A percentile compares a stretch with the other conserved stretches of the same genome.
phyloP scores from a whole-genome alignment of 805 yeast species.

The Yamadazyma endophytica region DNA sequence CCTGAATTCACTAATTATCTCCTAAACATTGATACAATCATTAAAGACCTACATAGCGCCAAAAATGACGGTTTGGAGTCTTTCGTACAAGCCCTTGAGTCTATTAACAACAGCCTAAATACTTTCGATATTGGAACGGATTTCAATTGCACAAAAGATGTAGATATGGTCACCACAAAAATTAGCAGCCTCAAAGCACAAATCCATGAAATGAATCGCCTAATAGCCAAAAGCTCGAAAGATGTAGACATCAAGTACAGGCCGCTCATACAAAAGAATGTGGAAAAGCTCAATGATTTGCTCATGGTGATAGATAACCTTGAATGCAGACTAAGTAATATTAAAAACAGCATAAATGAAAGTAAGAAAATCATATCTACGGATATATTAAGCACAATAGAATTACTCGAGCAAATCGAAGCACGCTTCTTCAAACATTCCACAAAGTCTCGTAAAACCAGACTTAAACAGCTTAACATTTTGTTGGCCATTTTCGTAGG shows the following conservation, averaged over 20 bases:
- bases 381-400: conserved; percentile 25
- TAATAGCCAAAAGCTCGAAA: conserved; percentile 15
- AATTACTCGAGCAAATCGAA: conserved; percentile 28
- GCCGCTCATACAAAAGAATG: conserved; percentile 22
- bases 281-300: conserved; percentile 25
- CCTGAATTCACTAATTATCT: conserved; percentile 22
- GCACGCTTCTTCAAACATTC: conserved; percentile 24
- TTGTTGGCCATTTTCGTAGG: conserved; percentile 9
- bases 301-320: conserved; percentile 19
- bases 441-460: conserved; percentile 17
- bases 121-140: background rate
- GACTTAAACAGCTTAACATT: conserved; percentile 26
- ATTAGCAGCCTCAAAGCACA: conserved; percentile 14
- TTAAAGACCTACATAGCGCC: conserved; percentile 6
- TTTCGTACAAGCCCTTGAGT: conserved; percentile 6
- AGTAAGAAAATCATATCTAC: conserved; percentile 22
- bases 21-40: conserved; percentile 21
- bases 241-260: conserved; percentile 18
- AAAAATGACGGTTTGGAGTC: conserved; percentile 4
- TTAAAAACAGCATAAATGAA: conserved; percentile 19
- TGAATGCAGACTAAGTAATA: conserved; percentile 21
- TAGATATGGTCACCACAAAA: conserved; percentile 14
- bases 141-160: no score
- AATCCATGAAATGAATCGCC: conserved; percentile 16
- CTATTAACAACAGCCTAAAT: conserved; percentile 5